Base-by-base conservation (phyloP, 1,139 yeast species). In the Lodderomyces elongisporus region DNA sequence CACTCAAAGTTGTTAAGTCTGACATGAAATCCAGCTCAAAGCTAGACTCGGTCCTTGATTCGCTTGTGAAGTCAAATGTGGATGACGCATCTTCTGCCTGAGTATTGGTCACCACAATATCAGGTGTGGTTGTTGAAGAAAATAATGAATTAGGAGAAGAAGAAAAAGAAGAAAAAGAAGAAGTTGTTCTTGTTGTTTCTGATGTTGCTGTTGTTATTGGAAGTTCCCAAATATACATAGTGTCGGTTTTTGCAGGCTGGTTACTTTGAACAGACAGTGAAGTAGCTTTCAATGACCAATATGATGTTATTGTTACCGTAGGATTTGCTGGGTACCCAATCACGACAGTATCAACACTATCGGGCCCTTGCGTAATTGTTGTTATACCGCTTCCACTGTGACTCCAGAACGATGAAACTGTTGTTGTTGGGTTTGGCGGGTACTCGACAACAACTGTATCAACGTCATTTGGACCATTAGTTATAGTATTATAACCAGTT, bases 271-370 rank as follows among this genome's bases (percentile, higher is more conserved):
- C 36, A 9, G 34, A 30, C 4, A 34, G 27, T 25, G 40, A 17
- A 17, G 38, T 39, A 8, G n/a, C 33, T n/a, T 31, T 7, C 8
- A 47, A 51, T 25, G 41, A 35, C 45, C 47, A 42, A 20, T 33
- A 35, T n/a, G 20, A 23, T 5, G 36, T 27, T 2, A 26, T 25
- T 14, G 40, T 37, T 8, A 17, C 23, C 5, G 39, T 37, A 13
- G 43, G 37, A 27, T 34, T 34, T 14, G 34, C 21, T 12, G 56
- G 55, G 8, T 37, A 37, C 9, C 36, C 42, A 8, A 45, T 38
- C 4, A 42, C 23, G 14, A 50, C 48, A 6, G 47, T 36, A 14
- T 31, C 34, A 9, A 39, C 35, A 8, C 29, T 38, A n/a, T 36
- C 43, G 7, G 38, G 32, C 10, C 14, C 36, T 10, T 30, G 17